These are phyloP conservation scores for Osmanthus fragrans DNA, from an alignment of 257 asterid species.

Conservation along the genomic window DNA sequence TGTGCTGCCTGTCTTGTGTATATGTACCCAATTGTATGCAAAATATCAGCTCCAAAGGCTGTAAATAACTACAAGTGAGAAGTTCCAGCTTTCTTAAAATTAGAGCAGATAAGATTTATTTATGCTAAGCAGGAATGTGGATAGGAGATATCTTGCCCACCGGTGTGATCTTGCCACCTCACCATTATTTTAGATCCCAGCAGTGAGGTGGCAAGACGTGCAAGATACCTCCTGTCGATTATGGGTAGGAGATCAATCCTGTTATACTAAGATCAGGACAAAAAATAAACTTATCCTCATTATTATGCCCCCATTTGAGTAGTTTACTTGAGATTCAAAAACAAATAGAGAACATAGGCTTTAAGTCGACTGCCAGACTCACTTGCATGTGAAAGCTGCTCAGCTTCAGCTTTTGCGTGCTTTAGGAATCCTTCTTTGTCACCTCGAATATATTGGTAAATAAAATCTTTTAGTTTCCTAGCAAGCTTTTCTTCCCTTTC, in stretches of 20 bases:
- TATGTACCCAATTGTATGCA: conserved; percentile 77
- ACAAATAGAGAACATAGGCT: neutral
- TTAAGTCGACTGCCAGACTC: conserved; percentile 1
- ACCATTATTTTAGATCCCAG: no score
- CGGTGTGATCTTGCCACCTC: no score
- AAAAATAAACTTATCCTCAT: neutral
- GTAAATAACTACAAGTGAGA: conserved; percentile 18
- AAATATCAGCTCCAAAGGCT: conserved; percentile 76
- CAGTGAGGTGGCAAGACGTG: no score
- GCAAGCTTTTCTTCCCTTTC: conserved; percentile 97
- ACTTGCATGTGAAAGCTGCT: conserved; percentile 76
- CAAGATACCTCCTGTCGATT: no score
- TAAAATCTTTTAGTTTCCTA: conserved; percentile 56
- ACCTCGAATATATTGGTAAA: conserved; percentile 62
- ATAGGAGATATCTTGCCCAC: no score
- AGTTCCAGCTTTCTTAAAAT: neutral
- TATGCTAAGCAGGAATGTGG: no score
- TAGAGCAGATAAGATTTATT: neutral
- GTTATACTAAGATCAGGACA: neutral
- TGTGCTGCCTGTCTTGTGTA: conserved; percentile 82
- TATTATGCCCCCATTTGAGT: neutral
- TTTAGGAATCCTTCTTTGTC: conserved; percentile 70
- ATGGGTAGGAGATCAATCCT: no score
- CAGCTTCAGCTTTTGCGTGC: conserved; percentile 81
- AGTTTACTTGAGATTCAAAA: no score